Base-by-base conservation (phyloP, 1,284 basidiomycete genomes). In the Papiliotrema nemorosa region DNA sequence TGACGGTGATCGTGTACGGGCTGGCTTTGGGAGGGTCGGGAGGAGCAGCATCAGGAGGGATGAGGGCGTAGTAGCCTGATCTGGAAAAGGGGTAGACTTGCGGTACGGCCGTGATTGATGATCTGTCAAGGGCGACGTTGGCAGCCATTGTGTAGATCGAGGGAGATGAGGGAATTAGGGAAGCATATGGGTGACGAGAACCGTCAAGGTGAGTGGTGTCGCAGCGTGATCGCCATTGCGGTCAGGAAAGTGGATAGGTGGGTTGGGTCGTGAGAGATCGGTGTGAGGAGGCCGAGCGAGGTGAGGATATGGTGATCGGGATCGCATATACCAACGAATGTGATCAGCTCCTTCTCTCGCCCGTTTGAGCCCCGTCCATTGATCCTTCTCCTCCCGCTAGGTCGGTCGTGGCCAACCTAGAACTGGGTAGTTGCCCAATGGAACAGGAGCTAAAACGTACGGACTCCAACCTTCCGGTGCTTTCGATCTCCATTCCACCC, bases 401-500 rank as follows among this genome's bases (percentile, higher is more conserved):
- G 33, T 35, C 21, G 26, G 31, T 36, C 38, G 4, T 26, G 50
- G 49, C 56, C 56, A 49, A 13, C 52, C 55, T 29, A 49, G 36
- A 10, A 53, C 33, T 10, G 55, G 47, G 47, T 21, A 42, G 16
- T 25, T 50, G 46, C 22, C n/a, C 41, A 54, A 37, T 2, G 58
- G 46, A 22, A 53, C 48, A 47, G 58, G 55, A 45, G 42, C 51
- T 31, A 61, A 14, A 13, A 68, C 66, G 40, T 54, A 68, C 66
- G 60, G 58, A 24, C 55, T 52, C 63, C 66, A 65, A 12, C 59
- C 63, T 41, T 62, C 57, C 29, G 64, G 66, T n/a, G 63, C 52
- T 54, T 64, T 63, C 36, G 56, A 48, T 16, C 43, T 35, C 66
- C 66, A 63, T 37, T 52, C 50, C 9, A 52, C 47, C 35, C 18